Evolutionary conservation across 106 monocot species (phyloP).

Genomic region (Dendrobium nobile): DNA sequence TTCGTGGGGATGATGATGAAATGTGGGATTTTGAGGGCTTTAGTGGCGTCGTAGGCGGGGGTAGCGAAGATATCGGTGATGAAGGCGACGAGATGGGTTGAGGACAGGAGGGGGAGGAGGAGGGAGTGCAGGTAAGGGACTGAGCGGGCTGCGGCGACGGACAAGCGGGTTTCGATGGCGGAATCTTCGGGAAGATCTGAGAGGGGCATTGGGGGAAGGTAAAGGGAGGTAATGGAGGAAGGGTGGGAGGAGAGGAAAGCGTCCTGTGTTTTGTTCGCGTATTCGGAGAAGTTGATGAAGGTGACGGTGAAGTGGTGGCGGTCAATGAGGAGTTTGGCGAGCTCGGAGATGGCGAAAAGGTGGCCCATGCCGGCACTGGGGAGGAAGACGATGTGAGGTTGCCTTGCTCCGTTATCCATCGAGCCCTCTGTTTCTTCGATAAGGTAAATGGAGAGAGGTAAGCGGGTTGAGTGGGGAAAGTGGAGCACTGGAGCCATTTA

Average conservation of each 20-base stretch:
- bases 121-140: conserved; percentile 26
- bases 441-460: no score
- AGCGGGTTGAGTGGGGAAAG: no score
- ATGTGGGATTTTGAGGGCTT: conserved; percentile 23
- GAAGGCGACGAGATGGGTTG: conserved; percentile 26
- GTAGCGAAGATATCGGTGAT: conserved; percentile 52
- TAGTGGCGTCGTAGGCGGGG: conserved; percentile 15
- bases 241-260: conserved; percentile 37
- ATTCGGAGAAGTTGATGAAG: conserved; percentile 32
- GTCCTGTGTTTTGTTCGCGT: conserved; percentile 8
- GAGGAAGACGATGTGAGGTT: conserved; percentile 24
- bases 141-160: conserved; percentile 21
- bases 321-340: conserved; percentile 18
- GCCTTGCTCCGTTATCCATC: not conserved
- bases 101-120: conserved; percentile 14
- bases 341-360: conserved; percentile 22
- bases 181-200: conserved; percentile 33
- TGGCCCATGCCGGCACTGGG: conserved; percentile 29
- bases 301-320: conserved; percentile 45
- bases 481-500: no score
- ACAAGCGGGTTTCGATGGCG: conserved; percentile 21
- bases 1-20: conserved; percentile 38
- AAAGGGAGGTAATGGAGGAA: conserved; percentile 20
- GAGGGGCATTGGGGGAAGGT: conserved; percentile 32
- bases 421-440: not conserved